These are phyloP conservation scores for Creolimax fragrantissima DNA, from an alignment of 78 protist genomes.

Conservation along the genomic window DNA sequence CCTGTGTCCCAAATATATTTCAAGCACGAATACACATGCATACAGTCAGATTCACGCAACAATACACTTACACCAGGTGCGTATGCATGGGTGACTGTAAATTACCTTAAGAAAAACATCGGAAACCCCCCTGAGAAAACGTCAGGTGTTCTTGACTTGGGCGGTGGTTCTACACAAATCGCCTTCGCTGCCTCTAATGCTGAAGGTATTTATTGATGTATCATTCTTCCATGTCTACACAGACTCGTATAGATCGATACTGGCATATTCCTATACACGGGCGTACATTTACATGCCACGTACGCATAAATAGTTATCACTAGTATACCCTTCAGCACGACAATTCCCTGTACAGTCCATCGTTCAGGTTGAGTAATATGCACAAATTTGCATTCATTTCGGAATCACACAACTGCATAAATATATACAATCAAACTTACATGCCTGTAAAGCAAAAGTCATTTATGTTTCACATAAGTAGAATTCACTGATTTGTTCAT, in stretches of 20 bases:
- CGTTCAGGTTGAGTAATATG: not conserved
- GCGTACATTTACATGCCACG: not conserved
- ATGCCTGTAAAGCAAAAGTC: not conserved
- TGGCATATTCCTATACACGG: not conserved
- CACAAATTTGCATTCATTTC: not conserved
- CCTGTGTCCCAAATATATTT: too few species aligned
- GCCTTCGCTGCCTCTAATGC: not conserved
- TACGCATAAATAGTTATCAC: not conserved
- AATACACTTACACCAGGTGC: not conserved
- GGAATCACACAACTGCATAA: not conserved
- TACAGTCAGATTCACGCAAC: too few species aligned
- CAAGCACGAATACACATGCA: too few species aligned
- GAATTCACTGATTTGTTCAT: not conserved
- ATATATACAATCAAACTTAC: not conserved
- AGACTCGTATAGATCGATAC: not conserved
- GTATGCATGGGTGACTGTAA: constrained; percentile 40
- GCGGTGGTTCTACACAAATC: constrained; percentile 45
- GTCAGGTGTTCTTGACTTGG: constrained; percentile 46
- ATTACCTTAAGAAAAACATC: not conserved
- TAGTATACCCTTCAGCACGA: too few species aligned
- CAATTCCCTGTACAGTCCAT: too few species aligned
- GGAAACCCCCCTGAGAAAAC: not conserved
- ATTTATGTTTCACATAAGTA: not conserved
- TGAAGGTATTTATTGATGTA: not conserved
- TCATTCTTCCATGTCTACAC: not conserved